Evolutionary conservation across 345 rosid genomes (phyloP).

Genomic region (Pugionium cornutum): DNA sequence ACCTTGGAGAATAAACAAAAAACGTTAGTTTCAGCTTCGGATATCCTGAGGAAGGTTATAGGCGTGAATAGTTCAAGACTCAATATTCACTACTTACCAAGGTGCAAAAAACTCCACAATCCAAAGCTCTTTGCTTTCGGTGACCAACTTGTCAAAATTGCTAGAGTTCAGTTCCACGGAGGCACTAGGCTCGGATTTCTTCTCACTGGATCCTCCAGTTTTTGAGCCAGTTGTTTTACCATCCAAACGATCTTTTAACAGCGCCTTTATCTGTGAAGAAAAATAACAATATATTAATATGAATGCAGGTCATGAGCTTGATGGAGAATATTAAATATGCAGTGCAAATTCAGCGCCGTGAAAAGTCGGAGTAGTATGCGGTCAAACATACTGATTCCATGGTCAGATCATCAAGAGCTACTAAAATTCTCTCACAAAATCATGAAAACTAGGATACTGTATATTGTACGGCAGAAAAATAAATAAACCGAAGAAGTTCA

Average conservation of each 20-base stretch:
- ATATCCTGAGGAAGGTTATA: conserved; percentile 3
- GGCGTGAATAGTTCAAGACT: background rate
- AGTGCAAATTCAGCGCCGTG: background rate
- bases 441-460: too few relatives aligned
- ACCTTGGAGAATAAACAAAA: conserved; percentile 49
- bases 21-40: conserved; percentile 12
- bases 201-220: conserved; percentile 50
- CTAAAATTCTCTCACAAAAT: background rate
- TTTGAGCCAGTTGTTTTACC: conserved; percentile 53
- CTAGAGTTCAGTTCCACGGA: conserved; percentile 75
- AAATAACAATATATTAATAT: conserved; percentile 7
- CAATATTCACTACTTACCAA: conserved; percentile 56
- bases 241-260: conserved; percentile 81
- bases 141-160: conserved; percentile 91
- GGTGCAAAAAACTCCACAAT: conserved; percentile 98
- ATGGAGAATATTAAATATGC: conserved; percentile 1
- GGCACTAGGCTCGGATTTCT: conserved; percentile 66
- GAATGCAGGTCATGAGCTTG: conserved; percentile 3
- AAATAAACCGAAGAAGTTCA: too few relatives aligned
- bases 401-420: background rate
- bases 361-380: background rate
- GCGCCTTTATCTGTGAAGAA: conserved; percentile 62
- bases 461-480: too few relatives aligned
- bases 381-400: background rate
- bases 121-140: conserved; percentile 96